These are phyloP conservation scores for Venturia effusa DNA, from an alignment of 2,329 filamentous ascomycete species.

Conservation along the genomic window DNA sequence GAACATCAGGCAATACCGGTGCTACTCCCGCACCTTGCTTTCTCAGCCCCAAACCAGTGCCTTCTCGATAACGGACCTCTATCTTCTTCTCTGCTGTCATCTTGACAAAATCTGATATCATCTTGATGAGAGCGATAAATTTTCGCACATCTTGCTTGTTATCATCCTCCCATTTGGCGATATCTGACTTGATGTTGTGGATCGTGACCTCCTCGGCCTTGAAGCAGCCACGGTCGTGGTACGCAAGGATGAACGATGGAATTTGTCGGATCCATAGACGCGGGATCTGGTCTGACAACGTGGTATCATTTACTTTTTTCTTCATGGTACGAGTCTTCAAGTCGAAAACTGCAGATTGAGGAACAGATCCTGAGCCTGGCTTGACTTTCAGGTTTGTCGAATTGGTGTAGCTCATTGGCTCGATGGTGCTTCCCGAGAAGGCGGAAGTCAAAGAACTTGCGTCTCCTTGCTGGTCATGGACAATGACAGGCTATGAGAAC, in stretches of 20 bases:
- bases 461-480: background rate
- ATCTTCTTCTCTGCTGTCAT: constrained; percentile 17
- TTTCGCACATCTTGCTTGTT: constrained; percentile 22
- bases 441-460: background rate
- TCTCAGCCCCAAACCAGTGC: constrained; percentile 22
- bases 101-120: constrained; percentile 21
- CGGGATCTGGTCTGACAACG: constrained; percentile 31
- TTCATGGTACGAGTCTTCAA: constrained; percentile 34
- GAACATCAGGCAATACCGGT: constrained; percentile 16
- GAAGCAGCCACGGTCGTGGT: constrained; percentile 35
- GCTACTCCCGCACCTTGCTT: constrained; percentile 16
- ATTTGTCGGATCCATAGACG: constrained; percentile 42
- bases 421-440: constrained; percentile 12
- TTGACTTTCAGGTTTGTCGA: constrained; percentile 15
- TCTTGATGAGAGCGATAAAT: constrained; percentile 21
- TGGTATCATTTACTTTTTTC: constrained; percentile 21
- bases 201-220: constrained; percentile 29
- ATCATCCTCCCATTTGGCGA: constrained; percentile 32
- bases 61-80: constrained; percentile 25
- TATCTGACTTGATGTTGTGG: constrained; percentile 24
- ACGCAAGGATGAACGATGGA: constrained; percentile 41
- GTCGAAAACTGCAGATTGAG: constrained; percentile 39
- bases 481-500: background rate
- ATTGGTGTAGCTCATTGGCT: background rate
- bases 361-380: constrained; percentile 20